Percentiles rank a stretch among this genome's conserved stretches.
phyloP scores from a whole-genome alignment of 495 filamentous ascomycete species.

The Chaetomium tenue region DNA sequence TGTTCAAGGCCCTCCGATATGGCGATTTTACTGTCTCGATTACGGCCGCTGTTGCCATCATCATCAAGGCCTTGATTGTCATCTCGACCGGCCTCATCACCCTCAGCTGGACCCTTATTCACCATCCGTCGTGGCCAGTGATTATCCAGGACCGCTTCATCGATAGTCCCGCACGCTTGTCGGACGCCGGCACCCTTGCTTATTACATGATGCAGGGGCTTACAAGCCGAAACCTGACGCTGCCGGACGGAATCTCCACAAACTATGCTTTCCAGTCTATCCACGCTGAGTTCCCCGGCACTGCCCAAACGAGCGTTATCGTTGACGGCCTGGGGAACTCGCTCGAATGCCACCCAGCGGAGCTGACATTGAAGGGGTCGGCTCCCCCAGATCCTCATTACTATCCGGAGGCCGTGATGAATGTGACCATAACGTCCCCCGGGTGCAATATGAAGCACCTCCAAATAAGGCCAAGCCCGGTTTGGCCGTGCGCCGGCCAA shows the following conservation, averaged over 20 bases:
- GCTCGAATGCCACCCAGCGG: background rate
- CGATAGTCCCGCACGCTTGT: background rate
- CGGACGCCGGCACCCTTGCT: background rate
- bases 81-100: constrained; percentile 1
- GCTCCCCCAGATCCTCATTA: background rate
- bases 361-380: background rate
- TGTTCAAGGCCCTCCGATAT: background rate
- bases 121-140: background rate
- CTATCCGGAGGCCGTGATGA: background rate
- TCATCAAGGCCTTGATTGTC: background rate
- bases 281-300: background rate
- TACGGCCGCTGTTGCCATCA: background rate
- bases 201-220: background rate
- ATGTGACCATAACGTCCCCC: background rate
- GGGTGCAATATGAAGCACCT: background rate
- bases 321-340: background rate
- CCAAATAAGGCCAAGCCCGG: background rate
- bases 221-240: background rate
- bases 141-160: background rate
- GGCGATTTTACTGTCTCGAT: background rate
- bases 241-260: background rate
- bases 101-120: background rate
- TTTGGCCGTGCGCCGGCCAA: background rate
- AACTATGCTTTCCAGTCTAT: background rate
- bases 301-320: background rate